Evolutionary conservation across 1,284 basidiomycete species (phyloP), one percentile per base, ranked within the genome.

Genomic region (Omphalotus olearius): DNA sequence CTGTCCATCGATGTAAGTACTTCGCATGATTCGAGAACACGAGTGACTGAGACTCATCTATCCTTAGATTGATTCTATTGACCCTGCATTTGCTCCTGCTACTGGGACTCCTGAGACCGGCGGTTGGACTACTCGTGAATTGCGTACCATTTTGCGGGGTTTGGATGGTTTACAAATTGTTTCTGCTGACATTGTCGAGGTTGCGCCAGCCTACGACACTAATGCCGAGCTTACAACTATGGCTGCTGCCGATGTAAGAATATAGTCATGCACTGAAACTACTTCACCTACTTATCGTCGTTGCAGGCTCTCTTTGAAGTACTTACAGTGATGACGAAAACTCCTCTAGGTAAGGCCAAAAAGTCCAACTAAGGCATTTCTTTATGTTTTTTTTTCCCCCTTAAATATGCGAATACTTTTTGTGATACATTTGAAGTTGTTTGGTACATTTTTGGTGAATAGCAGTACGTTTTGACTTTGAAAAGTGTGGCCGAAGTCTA

Each of bases 101-200:
- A 88, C 85, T 4, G 85, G 84, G n/a, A 88, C 83, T 1, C 73
- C 74, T 6, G 84, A 86, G 66, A 85, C 83, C 1, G 83, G 80
- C 35, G 86, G 86, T 14, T 88, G 86, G 85, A 82, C 85, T 4
- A 88, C 86, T 13, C 79, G 88, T 54, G 86, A 89, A 66, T 67
- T 90, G 48, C 80, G 85, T 42, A 80, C 83, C 10, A 89, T 91
- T 59, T 65, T 90, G 50, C 73, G 87, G 36, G 87, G 88, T 28
- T 69, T 91, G 13, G 82, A 85, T 55, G 88, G 87, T 28, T 68
- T 90, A 53, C 71, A 81, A 54, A 83, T 89, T 54, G 83, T 89
- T 46, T 87, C 82, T 39, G 88, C 86, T 6, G 89, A 91, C 63
- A 82, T 91, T 47, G 88, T 91, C 40, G 88, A 91, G 64, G 88